Percentiles rank a stretch among this genome's conserved stretches.
phyloP scores from a whole-genome alignment of 495 filamentous ascomycete genomes.

The Usnea hakonensis region DNA sequence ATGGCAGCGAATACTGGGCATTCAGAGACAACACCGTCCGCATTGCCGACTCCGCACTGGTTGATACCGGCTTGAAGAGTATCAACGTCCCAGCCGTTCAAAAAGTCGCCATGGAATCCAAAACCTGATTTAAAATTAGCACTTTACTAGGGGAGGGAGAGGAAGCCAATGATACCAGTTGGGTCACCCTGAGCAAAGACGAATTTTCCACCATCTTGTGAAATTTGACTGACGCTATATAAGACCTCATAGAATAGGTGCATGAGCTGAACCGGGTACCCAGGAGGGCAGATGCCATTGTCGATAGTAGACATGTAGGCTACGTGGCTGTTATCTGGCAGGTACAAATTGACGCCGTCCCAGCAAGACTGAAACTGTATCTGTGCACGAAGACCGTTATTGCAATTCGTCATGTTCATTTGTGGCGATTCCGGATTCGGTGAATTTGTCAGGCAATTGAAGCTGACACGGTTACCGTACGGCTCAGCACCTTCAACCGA shows the following conservation, averaged over 20 bases:
- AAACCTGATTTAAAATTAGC: conserved; percentile 31
- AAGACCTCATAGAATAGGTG: conserved; percentile 39
- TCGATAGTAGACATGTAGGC: conserved; percentile 32
- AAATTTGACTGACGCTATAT: conserved; percentile 24
- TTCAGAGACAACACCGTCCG: conserved; percentile 26
- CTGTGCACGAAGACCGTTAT: conserved; percentile 34
- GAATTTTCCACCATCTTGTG: conserved; percentile 20
- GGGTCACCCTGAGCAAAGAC: conserved; percentile 35
- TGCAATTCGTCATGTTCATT: conserved; percentile 23
- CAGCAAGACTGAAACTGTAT: conserved; percentile 40
- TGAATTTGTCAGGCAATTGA: conserved; percentile 27
- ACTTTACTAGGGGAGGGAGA: neutral
- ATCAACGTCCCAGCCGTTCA: conserved; percentile 40
- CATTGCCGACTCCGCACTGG: neutral
- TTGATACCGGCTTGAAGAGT: conserved; percentile 19
- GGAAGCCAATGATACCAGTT: conserved; percentile 24
- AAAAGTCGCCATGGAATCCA: conserved; percentile 42
- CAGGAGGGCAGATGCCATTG: conserved; percentile 34
- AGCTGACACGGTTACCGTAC: conserved; percentile 35
- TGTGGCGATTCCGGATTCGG: conserved; percentile 16
- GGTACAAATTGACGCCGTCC: conserved; percentile 27
- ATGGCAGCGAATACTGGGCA: conserved; percentile 29
- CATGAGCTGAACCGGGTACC: conserved; percentile 33
- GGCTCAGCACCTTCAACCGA: conserved; percentile 26
- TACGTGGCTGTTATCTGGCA: conserved; percentile 37